These are phyloP conservation scores for Tardiomyces depauwii DNA, from an alignment of 1,139 yeast genomes.

Conservation along the genomic window DNA sequence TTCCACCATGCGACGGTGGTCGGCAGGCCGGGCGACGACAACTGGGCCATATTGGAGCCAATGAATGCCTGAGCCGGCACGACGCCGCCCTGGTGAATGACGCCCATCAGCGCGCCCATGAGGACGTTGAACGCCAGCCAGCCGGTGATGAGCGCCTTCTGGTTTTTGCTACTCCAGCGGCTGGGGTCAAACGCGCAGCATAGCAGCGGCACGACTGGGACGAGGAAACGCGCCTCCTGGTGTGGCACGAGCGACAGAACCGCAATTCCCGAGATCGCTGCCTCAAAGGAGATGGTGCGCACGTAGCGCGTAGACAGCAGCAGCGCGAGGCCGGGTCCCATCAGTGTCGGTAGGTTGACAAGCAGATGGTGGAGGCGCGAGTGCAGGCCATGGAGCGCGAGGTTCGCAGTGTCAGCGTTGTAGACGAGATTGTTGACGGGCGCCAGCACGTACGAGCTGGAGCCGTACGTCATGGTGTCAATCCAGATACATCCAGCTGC, in stretches of 20 bases:
- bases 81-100: slow-evolving; percentile 84
- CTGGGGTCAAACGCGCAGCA: slow-evolving; percentile 47
- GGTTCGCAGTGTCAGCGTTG: slow-evolving; percentile 47
- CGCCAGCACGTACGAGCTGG: slow-evolving; percentile 39
- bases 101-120: slow-evolving; percentile 61
- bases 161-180: slow-evolving; percentile 3
- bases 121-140: slow-evolving; percentile 40
- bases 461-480: slow-evolving; percentile 39
- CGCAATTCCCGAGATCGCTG: slow-evolving; percentile 50
- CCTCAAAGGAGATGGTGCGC: slow-evolving; percentile 31
- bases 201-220: slow-evolving; percentile 66
- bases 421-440: slow-evolving; percentile 71
- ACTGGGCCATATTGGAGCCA: slow-evolving; percentile 13
- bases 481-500: slow-evolving; percentile 31
- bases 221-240: slow-evolving; percentile 78
- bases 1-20: slow-evolving; percentile 74
- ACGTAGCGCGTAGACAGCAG: slow-evolving; percentile 16
- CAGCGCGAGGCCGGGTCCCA: slow-evolving; percentile 65
- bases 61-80: slow-evolving; percentile 47
- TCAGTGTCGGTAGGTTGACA: slow-evolving; percentile 62
- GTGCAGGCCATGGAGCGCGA: slow-evolving; percentile 75
- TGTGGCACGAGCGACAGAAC: slow-evolving; percentile 70
- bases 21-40: slow-evolving; percentile 12
- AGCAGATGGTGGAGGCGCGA: slow-evolving; percentile 63
- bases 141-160: slow-evolving; percentile 7